phyloP scores from a whole-genome alignment of 169 alveolate species.

The Plasmodium vinckei region DNA sequence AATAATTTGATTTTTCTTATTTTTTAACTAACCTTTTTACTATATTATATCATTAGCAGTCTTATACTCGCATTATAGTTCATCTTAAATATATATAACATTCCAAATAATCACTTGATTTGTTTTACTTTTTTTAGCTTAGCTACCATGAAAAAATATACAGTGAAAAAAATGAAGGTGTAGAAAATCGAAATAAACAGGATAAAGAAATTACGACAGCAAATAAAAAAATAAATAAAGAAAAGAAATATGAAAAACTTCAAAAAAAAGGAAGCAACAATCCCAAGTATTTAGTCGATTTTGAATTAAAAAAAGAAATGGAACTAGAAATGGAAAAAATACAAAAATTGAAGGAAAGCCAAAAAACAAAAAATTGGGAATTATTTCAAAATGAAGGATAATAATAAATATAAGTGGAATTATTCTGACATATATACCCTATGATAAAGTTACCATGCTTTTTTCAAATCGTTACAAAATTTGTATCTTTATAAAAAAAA shows the following conservation, averaged over 20 bases:
- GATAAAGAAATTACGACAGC: slow-evolving; percentile 29
- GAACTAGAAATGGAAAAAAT: slow-evolving; percentile 68
- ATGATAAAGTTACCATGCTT: not conserved
- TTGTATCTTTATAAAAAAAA: too few species aligned
- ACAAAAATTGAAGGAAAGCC: slow-evolving; percentile 34
- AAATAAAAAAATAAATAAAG: slow-evolving; percentile 53
- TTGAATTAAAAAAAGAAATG: slow-evolving; percentile 54
- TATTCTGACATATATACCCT: not conserved
- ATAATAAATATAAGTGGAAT: not conserved
- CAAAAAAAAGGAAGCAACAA: slow-evolving; percentile 33
- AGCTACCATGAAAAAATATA: slow-evolving; percentile 59
- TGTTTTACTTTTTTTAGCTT: slow-evolving; percentile 1
- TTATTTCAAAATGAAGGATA: not conserved
- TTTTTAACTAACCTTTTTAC: too few species aligned
- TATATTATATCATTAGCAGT: too few species aligned
- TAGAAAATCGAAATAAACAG: slow-evolving; percentile 48
- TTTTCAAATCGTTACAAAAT: too few species aligned
- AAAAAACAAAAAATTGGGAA: slow-evolving; percentile 8
- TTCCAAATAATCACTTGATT: not conserved
- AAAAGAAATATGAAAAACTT: slow-evolving; percentile 49
- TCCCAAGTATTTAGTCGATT: slow-evolving; percentile 35
- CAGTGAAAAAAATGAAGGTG: slow-evolving; percentile 65
- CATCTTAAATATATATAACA: too few species aligned
- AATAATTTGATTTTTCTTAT: too few species aligned
- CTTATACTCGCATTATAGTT: too few species aligned